Evolutionary conservation across 2,329 filamentous ascomycete species (phyloP).

Genomic region (Teratosphaeriaceae sp.): DNA sequence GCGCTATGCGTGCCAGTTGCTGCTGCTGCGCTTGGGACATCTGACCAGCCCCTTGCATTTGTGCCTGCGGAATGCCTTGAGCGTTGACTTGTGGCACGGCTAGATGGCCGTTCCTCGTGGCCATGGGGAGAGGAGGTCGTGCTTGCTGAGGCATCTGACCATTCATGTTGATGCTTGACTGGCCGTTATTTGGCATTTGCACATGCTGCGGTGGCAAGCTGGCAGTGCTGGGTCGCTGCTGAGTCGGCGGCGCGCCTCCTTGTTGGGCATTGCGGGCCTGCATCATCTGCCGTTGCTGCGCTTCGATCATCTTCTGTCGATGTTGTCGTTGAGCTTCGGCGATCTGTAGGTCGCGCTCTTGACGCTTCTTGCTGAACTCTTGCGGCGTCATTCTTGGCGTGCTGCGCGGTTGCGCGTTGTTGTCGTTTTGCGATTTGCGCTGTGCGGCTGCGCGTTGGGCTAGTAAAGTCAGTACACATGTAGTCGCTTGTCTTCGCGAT

Average conservation of each 20-base stretch:
- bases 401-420: constrained; percentile 14
- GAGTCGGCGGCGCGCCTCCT: constrained; percentile 22
- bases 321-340: constrained; percentile 52
- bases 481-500: neutral
- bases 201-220: constrained; percentile 18
- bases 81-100: constrained; percentile 45
- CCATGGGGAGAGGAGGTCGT: constrained; percentile 36
- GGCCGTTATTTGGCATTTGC: constrained; percentile 22
- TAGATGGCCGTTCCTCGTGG: constrained; percentile 42
- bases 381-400: constrained; percentile 65
- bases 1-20: constrained; percentile 13
- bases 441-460: constrained; percentile 61
- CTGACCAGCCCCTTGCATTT: constrained; percentile 21
- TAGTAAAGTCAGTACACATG: constrained; percentile 13
- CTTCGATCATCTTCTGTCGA: constrained; percentile 54
- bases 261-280: constrained; percentile 31
- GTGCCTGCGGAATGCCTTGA: constrained; percentile 61
- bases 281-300: constrained; percentile 34
- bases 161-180: constrained; percentile 30
- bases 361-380: constrained; percentile 84
- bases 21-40: constrained; percentile 14
- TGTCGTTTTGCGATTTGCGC: constrained; percentile 58
- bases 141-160: constrained; percentile 36
- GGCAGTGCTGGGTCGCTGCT: constrained; percentile 20
- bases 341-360: constrained; percentile 71